Evolutionary conservation across 2,329 filamentous ascomycete species (phyloP).

Genomic region (Dactylella cylindrospora): DNA sequence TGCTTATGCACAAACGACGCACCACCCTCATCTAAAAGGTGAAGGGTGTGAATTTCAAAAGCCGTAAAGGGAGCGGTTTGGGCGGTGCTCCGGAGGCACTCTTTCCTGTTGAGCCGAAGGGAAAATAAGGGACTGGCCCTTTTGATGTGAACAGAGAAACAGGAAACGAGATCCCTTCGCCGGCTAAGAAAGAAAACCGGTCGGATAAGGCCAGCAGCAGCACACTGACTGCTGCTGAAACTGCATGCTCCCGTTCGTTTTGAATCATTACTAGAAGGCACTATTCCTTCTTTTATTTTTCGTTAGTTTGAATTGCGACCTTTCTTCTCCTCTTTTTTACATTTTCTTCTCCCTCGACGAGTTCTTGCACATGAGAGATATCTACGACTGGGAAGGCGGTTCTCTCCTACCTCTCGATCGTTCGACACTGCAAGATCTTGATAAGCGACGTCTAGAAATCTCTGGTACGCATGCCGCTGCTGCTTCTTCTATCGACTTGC

Average conservation of each 20-base stretch:
- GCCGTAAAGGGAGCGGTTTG: slow-evolving; percentile 11
- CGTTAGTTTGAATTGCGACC: slow-evolving; percentile 11
- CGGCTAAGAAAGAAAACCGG: slow-evolving; percentile 3
- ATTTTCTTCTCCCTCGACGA: slow-evolving; percentile 10
- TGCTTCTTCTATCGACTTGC: slow-evolving; percentile 11
- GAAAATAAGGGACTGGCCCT: slow-evolving; percentile 1
- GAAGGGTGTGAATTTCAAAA: slow-evolving; percentile 31
- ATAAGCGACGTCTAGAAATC: slow-evolving; percentile 1
- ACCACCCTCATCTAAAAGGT: slow-evolving; percentile 15
- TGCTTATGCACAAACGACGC: slow-evolving; percentile 40
- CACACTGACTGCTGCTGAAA: slow-evolving; percentile 22
- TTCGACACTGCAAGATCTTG: no score
- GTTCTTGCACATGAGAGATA: no score
- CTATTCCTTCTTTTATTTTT: slow-evolving; percentile 6
- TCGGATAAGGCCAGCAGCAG: slow-evolving; percentile 7
- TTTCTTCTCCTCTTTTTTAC: slow-evolving; percentile 9
- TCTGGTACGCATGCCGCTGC: background rate
- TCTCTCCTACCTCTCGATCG: no score
- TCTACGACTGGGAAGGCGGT: no score
- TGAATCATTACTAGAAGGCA: slow-evolving; percentile 7
- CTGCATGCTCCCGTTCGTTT: slow-evolving; percentile 23
- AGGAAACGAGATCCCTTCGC: slow-evolving; percentile 14
- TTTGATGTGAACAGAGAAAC: slow-evolving; percentile 18
- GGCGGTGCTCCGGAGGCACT: slow-evolving; percentile 14
- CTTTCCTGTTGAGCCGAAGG: slow-evolving; percentile 30